Evolutionary conservation across 805 yeast genomes (phyloP).

Genomic region (Debaryomyces hansenii): DNA sequence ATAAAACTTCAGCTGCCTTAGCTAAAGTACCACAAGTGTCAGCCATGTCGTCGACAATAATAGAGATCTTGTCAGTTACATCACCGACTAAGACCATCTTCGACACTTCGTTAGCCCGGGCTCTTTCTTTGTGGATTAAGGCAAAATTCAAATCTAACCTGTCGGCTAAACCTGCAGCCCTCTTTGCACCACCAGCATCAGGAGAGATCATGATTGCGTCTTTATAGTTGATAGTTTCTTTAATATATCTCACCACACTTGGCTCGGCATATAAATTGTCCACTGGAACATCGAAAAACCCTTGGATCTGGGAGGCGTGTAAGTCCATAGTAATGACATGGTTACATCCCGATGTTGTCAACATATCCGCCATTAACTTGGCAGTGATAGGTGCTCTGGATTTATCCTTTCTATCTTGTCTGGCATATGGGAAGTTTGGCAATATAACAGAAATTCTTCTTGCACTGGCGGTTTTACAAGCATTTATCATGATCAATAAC

Average conservation of each 20-base stretch:
- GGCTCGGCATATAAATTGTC: conserved; percentile 97
- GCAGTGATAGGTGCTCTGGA: conserved; percentile 97
- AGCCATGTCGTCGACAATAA: conserved; percentile 95
- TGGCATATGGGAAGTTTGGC: conserved; percentile 94
- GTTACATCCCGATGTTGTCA: conserved; percentile 91
- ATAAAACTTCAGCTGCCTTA: conserved; percentile 86
- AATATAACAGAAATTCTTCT: conserved; percentile 91
- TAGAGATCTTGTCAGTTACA: conserved; percentile 77
- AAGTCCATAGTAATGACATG: conserved; percentile 96
- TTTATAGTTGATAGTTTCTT: conserved; percentile 55
- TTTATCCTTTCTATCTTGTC: conserved; percentile 96
- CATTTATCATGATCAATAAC: conserved; percentile 83
- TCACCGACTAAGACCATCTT: conserved; percentile 97
- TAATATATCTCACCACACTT: conserved; percentile 77
- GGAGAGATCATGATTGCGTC: conserved; percentile 86
- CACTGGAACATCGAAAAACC: conserved; percentile 92
- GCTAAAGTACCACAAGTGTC: conserved; percentile 97
- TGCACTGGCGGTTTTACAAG: conserved; percentile 95
- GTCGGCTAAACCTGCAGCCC: conserved; percentile 94
- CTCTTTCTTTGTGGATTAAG: conserved; percentile 93
- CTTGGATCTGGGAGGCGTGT: conserved; percentile 97
- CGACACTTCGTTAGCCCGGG: conserved; percentile 90
- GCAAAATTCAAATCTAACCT: conserved; percentile 91
- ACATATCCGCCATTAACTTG: conserved; percentile 84
- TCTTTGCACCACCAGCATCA: conserved; percentile 98